Evolutionary conservation across 768 basidiomycete genomes (phyloP), one percentile per base, ranked within the genome.

Genomic region (Naganishia antarctica): DNA sequence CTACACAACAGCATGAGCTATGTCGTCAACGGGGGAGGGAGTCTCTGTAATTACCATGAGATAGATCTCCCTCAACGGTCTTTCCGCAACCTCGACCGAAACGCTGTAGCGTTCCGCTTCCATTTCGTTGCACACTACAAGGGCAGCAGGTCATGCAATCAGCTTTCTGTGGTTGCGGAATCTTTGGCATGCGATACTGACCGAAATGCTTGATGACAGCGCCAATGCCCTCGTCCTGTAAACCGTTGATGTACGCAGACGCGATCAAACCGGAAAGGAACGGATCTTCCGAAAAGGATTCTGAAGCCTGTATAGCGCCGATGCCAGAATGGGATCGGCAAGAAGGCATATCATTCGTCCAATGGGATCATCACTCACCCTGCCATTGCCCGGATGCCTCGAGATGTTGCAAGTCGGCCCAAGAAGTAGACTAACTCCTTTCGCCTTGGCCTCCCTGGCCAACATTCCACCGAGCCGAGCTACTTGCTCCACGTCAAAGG

Each of bases 151-250:
- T 34, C 49, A 28, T 28, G 12, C 28, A 28, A 51, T 40, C 21
- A 40, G 40, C n/a, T 37, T 25, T 18, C 32, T 29, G 40, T 90
- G 91, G 21, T 83, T 84, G n/a, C 85, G 84, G 67, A 87, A 90
- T 60, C 28, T 18, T 2, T 44, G 4, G 59, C 21, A 44, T 16
- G 11, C 59, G 40, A 45, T 49, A 49, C 47, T 28, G 18, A 49
- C 47, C 59, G 43, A 26, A 45, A 72, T 90, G 90, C 74, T 91
- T 91, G 80, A 90, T 87, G 2, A 86, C 81, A 4, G 84, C 82
- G n/a, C 86, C 87, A 44, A 92, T 84, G 0, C 89, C 88, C 16
- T 84, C 83, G 21, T 76, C 83, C 76, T 91, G 90, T 3, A 89
- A 81, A 5, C 89, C 88, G 50, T 84, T 85, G 21, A 89, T 81